These are phyloP conservation scores for Daldinia sp. DNA, from an alignment of 2,329 filamentous ascomycete species.

Conservation along the genomic window DNA sequence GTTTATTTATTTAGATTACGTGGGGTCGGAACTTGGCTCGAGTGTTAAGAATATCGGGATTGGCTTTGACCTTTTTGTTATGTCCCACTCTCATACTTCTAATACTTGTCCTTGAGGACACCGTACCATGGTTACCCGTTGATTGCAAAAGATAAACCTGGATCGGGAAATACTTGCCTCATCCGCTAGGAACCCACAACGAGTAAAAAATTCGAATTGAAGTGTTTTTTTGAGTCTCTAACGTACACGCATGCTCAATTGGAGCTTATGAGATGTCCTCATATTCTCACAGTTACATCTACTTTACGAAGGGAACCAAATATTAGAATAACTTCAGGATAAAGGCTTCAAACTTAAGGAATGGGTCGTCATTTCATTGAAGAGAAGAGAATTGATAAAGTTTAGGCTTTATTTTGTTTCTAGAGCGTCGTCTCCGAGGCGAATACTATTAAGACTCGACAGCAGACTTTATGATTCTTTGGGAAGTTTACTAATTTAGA, in stretches of 20 bases:
- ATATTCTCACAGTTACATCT: background rate
- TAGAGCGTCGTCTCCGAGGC: too few relatives aligned
- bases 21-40: constrained; percentile 1
- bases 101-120: background rate
- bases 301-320: background rate
- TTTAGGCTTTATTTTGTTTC: too few relatives aligned
- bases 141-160: constrained; percentile 1
- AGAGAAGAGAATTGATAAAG: too few relatives aligned
- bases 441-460: too few relatives aligned
- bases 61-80: constrained; percentile 1
- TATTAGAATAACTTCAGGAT: background rate
- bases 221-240: background rate
- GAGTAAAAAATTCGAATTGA: background rate
- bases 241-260: background rate
- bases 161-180: background rate
- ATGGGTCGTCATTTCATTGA: background rate
- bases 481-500: too few relatives aligned
- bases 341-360: background rate
- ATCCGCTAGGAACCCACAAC: background rate
- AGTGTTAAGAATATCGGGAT: background rate
- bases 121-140: constrained; percentile 3
- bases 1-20: background rate
- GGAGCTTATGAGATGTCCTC: background rate
- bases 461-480: too few relatives aligned
- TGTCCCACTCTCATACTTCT: constrained; percentile 6